phyloP scores from a whole-genome alignment of 495 filamentous ascomycete species.

The Penicillium cosmopolitanum region DNA sequence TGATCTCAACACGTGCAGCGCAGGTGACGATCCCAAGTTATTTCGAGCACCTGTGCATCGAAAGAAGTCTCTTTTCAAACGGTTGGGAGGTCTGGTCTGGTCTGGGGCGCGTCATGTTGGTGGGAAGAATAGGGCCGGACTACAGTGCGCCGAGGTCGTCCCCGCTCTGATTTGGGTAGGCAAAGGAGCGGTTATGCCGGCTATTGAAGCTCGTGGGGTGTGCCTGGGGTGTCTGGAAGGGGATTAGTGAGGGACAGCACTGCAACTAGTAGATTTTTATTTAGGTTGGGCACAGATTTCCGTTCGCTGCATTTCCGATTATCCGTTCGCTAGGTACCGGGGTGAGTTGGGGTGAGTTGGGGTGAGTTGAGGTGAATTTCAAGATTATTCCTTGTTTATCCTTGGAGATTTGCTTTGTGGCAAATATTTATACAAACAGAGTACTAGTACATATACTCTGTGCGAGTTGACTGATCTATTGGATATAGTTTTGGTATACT shows the following conservation, averaged over 20 bases:
- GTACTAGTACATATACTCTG: too few species aligned
- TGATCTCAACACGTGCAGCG: slow-evolving; percentile 3
- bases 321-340: background rate
- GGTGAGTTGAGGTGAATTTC: background rate
- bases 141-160: slow-evolving; percentile 5
- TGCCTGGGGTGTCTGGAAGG: background rate
- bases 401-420: too few species aligned
- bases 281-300: background rate
- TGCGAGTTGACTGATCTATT: too few species aligned
- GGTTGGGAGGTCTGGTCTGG: background rate
- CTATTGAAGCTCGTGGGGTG: background rate
- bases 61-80: background rate
- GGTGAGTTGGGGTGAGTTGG: background rate
- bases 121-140: slow-evolving; percentile 2
- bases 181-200: slow-evolving; percentile 7
- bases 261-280: slow-evolving; percentile 3
- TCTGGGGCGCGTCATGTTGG: background rate
- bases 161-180: slow-evolving; percentile 7
- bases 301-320: slow-evolving; percentile 1
- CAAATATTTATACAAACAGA: too few species aligned
- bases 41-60: background rate
- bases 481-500: too few species aligned
- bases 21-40: background rate
- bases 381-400: background rate
- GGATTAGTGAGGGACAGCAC: background rate